Conservation (phyloP, 116 monocot species). For the Papilionanthe hybrid region DNA sequence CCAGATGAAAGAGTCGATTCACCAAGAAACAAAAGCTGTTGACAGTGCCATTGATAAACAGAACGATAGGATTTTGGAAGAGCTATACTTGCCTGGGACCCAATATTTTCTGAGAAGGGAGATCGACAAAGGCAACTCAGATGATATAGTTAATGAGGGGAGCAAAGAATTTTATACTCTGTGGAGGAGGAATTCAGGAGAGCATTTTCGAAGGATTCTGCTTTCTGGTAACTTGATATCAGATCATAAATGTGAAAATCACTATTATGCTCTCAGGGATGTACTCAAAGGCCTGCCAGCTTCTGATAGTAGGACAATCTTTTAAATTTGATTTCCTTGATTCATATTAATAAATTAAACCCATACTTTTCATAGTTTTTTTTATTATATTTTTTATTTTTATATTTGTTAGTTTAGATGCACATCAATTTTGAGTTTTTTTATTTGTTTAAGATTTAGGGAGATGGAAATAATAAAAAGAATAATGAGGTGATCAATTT, state of each 20-base stretch:
- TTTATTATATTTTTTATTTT: too few relatives aligned
- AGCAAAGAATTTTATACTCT: slow-evolving; percentile 48
- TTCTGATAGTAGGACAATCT: slow-evolving; percentile 15
- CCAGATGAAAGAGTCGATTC: neutral
- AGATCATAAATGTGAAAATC: slow-evolving; percentile 90
- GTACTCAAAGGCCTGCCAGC: slow-evolving; percentile 80
- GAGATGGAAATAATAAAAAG: too few relatives aligned
- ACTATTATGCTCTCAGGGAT: slow-evolving; percentile 86
- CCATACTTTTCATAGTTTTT: neutral
- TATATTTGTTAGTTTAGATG: too few relatives aligned
- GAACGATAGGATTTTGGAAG: slow-evolving; percentile 28
- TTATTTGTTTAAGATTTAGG: too few relatives aligned
- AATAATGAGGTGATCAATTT: too few relatives aligned
- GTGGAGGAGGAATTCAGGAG: slow-evolving; percentile 65
- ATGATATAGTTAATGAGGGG: slow-evolving; percentile 1
- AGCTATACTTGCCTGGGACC: slow-evolving; percentile 73
- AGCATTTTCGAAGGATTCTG: slow-evolving; percentile 65
- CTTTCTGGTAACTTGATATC: slow-evolving; percentile 79
- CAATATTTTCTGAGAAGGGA: slow-evolving; percentile 73
- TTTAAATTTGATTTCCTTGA: neutral
- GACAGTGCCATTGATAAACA: slow-evolving; percentile 7
- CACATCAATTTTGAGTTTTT: too few relatives aligned
- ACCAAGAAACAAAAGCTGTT: neutral
- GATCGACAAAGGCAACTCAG: slow-evolving; percentile 17
- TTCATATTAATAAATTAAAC: neutral